Evolutionary conservation across 2,329 filamentous ascomycete species (phyloP), one percentile per base, ranked within the genome.

Genomic region (Ceratocystis alfenasii): DNA sequence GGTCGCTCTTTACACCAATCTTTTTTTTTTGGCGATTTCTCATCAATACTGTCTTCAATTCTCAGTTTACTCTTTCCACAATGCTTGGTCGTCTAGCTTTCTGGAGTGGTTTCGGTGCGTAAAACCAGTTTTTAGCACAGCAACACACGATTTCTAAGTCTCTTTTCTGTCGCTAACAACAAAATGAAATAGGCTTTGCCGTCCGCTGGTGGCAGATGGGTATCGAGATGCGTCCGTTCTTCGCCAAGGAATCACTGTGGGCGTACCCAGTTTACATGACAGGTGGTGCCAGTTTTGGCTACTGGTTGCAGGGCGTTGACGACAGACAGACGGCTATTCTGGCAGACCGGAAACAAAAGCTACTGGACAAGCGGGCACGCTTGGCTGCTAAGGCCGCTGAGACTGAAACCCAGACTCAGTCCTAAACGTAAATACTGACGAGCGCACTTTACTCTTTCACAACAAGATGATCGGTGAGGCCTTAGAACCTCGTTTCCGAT

Each of bases 181-280:
- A 33, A 65, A 46, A 5, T 17, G 17, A n/a, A 12, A 63, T 63
- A 99, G 94, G 94, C 81, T 79, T 96, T 73, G 91, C 89, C 74
- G 88, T 92, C 74, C 89, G 93, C 72, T 84, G 94, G 77, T 96
- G 92, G 90, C 94, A 97, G 78, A 87, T 99, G 75, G 94, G 93
- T 74, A 94, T 99, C 76, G 91, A 99, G 80, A 96, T 95, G 91
- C 90, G 92, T 69, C 94, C 93, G 64, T 87, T 96, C 77, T 90
- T 97, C 83, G 87, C 88, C 78, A 85, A 82, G 73, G 82, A 87
- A 74, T 88, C 88, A 65, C 84, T 96, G 73, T 95, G 90, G 88
- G 90, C 86, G 63, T 99, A 96, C 80, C 94, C 94, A 65, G 78
- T 93, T 71, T 99, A 94, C 78, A 92, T 87, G 67, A 83, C 83